Evolutionary conservation across 202 grass and related monocot genomes (phyloP).

Genomic region (Digitaria exilis): DNA sequence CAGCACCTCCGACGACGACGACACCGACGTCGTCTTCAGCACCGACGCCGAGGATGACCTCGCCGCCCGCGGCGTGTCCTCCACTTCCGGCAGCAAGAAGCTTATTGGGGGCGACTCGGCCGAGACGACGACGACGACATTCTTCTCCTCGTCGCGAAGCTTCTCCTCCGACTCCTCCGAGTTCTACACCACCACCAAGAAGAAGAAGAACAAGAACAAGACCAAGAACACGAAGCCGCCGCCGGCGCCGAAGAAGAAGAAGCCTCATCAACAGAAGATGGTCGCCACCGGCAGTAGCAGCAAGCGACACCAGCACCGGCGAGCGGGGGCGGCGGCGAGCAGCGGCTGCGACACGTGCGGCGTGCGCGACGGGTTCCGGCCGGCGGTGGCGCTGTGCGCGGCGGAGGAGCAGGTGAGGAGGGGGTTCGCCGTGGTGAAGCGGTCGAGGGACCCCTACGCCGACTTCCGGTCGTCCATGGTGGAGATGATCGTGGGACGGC

Average conservation of each 20-base stretch:
- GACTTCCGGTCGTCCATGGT: constrained; percentile 91
- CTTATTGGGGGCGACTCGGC: no score
- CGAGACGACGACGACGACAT: constrained; percentile 23
- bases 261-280: no score
- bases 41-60: constrained; percentile 51
- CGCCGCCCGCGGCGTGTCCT: not conserved
- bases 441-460: constrained; percentile 72
- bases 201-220: not conserved
- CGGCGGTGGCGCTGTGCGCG: constrained; percentile 38
- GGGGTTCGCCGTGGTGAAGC: constrained; percentile 85
- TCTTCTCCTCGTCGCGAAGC: constrained; percentile 74
- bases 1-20: constrained; percentile 55
- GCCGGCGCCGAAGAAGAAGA: not conserved
- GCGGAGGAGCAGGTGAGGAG: constrained; percentile 53
- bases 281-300: no score
- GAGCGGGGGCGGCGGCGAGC: not conserved
- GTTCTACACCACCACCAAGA: constrained; percentile 65
- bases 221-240: constrained; percentile 22
- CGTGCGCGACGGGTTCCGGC: constrained; percentile 66
- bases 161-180: constrained; percentile 96
- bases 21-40: constrained; percentile 59
- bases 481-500: constrained; percentile 78
- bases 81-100: not conserved
- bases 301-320: constrained; percentile 14
- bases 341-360: constrained; percentile 66